phyloP scores from a whole-genome alignment of 805 yeast genomes.

The Pichia sporocuriosa region DNA sequence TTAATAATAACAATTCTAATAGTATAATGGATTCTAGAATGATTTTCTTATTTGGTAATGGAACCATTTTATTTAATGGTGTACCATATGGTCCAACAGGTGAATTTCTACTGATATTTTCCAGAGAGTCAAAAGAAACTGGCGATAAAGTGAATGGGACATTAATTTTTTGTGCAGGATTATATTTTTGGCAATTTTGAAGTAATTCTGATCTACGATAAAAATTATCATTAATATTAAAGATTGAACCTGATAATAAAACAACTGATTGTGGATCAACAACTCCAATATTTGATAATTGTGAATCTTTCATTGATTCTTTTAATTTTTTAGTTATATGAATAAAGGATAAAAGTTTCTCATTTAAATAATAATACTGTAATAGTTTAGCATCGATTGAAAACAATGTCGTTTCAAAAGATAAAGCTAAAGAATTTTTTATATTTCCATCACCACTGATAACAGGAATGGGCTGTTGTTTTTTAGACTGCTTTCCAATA shows the following conservation, averaged over 20 bases:
- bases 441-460: no score
- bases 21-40: conserved; percentile 22
- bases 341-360: conserved; percentile 36
- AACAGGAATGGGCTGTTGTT: no score
- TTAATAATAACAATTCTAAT: conserved; percentile 24
- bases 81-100: conserved; percentile 10
- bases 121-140: conserved; percentile 30
- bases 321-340: conserved; percentile 19
- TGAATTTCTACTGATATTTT: conserved; percentile 16
- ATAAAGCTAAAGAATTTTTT: no score
- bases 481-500: no score
- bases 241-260: conserved; percentile 34
- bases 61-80: conserved; percentile 5
- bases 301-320: conserved; percentile 16
- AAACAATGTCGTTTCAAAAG: conserved; percentile 32
- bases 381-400: conserved; percentile 50
- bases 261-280: conserved; percentile 33
- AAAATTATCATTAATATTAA: conserved; percentile 35
- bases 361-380: conserved; percentile 50
- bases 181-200: conserved; percentile 36
- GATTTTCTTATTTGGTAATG: conserved; percentile 25
- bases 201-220: conserved; percentile 34
- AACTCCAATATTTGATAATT: conserved; percentile 15
- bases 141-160: conserved; percentile 34
- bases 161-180: conserved; percentile 33